Conservation (phyloP, 176 grass and related monocot species). For the Puccinellia tenuiflora region DNA sequence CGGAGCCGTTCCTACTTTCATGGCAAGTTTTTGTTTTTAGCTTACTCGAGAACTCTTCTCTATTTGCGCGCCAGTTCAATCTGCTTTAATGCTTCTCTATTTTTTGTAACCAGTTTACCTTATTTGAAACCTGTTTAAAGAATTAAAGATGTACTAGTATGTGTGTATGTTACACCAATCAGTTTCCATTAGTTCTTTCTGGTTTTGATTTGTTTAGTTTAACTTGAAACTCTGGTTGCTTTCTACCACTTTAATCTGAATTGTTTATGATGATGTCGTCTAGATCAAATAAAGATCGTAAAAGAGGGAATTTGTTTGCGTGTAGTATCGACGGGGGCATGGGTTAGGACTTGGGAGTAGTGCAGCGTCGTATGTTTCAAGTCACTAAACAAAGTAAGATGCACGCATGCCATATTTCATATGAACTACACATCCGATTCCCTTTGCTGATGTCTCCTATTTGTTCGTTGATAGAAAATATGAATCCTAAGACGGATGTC, state of each 20-base stretch:
- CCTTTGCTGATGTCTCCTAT: not conserved
- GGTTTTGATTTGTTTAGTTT: not conserved
- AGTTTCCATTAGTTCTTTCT: not conserved
- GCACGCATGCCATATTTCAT: not conserved
- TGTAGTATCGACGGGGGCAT: not conserved
- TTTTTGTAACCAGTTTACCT: not conserved
- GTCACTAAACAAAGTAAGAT: not conserved
- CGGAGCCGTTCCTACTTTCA: slow-evolving; percentile 72
- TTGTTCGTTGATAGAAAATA: not conserved
- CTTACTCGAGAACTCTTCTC: not conserved
- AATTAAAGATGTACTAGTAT: not conserved
- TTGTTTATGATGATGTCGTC: not conserved
- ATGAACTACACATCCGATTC: not conserved
- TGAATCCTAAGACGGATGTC: not conserved
- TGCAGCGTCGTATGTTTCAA: not conserved
- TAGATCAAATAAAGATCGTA: not conserved
- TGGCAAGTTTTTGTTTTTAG: slow-evolving; percentile 27
- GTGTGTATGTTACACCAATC: too few relatives aligned
- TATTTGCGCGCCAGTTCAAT: not conserved
- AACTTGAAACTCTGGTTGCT: not conserved
- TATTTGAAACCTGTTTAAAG: not conserved
- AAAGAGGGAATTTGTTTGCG: not conserved
- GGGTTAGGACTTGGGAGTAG: not conserved
- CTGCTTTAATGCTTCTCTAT: not conserved
- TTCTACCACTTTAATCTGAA: not conserved